A percentile compares a stretch with the other conserved stretches of the same genome.
Conservation (phyloP, 108 stramenopile genomes). For the Skeletonema potamos region DNA sequence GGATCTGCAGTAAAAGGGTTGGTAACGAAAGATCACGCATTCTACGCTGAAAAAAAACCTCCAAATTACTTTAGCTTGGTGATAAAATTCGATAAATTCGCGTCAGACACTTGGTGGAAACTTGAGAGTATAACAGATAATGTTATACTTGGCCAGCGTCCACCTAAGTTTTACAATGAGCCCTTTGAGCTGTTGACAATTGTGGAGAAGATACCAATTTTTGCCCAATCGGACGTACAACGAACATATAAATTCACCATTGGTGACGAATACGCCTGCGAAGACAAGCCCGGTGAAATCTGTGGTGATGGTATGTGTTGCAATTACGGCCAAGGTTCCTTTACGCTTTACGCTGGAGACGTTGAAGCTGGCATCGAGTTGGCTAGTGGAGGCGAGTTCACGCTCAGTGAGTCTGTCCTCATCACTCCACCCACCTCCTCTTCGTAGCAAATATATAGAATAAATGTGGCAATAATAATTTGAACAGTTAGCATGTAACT, state of each 20-base stretch:
- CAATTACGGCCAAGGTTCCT: conserved; percentile 30
- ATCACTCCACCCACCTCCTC: conserved; percentile 2
- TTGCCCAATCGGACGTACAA: conserved; percentile 10
- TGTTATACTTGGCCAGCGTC: conserved; percentile 36
- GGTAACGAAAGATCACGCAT: conserved; percentile 26
- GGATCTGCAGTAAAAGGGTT: neutral
- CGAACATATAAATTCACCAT: conserved; percentile 27
- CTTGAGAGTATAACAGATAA: conserved; percentile 22
- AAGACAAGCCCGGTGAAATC: conserved; percentile 17
- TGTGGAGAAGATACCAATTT: conserved; percentile 34
- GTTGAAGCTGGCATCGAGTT: conserved; percentile 21
- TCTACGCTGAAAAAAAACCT: conserved; percentile 30
- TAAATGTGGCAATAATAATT: no score
- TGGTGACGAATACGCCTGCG: conserved; percentile 31
- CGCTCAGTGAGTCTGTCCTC: neutral
- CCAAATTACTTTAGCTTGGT: conserved; percentile 23
- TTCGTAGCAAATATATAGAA: neutral
- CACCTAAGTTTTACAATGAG: conserved; percentile 33
- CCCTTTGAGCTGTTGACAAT: conserved; percentile 32
- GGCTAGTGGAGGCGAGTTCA: conserved; percentile 36
- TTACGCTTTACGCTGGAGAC: conserved; percentile 22
- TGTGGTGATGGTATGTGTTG: conserved; percentile 46
- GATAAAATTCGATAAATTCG: conserved; percentile 21
- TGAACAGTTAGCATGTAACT: no score
- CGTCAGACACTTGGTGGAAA: conserved; percentile 35